Percentiles rank a stretch among this genome's conserved stretches.
Evolutionary conservation across 1,284 basidiomycete genomes (phyloP).

Genomic region (Cystobasidium pallidum): DNA sequence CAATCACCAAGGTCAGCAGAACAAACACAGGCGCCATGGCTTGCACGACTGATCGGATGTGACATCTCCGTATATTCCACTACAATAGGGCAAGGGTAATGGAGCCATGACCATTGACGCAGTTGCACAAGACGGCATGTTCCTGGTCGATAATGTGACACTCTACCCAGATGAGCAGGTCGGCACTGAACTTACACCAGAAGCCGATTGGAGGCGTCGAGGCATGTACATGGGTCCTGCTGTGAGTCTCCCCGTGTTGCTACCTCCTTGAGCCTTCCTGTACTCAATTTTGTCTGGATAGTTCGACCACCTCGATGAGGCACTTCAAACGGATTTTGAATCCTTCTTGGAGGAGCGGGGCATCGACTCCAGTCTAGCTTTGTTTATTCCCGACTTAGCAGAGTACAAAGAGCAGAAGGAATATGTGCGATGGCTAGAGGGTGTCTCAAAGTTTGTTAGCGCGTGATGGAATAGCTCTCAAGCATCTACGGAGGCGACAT

Average conservation of each 20-base stretch:
- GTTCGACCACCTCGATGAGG: conserved; percentile 88
- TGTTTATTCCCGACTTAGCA: conserved; percentile 59
- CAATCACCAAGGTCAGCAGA: conserved; percentile 74
- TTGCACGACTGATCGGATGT: conserved; percentile 5
- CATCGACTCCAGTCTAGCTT: conserved; percentile 74
- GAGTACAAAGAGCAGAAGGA: conserved; percentile 93
- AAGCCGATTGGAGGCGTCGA: conserved; percentile 90
- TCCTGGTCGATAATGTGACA: conserved; percentile 85
- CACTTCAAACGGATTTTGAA: conserved; percentile 84
- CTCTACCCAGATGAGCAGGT: conserved; percentile 75
- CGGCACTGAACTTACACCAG: conserved; percentile 77
- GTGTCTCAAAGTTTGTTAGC: conserved; percentile 79
- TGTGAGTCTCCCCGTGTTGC: too few species aligned
- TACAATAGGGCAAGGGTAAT: conserved; percentile 53
- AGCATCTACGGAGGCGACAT: background rate
- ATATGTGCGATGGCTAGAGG: conserved; percentile 85
- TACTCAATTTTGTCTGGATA: conserved; percentile 47
- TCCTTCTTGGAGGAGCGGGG: conserved; percentile 82
- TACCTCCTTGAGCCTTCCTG: too few species aligned
- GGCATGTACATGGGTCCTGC: conserved; percentile 89
- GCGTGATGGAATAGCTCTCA: background rate
- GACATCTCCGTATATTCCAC: background rate
- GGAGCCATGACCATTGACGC: conserved; percentile 80
- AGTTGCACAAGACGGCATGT: conserved; percentile 78
- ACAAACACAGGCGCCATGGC: background rate